Base-by-base conservation (phyloP, 495 filamentous ascomycete genomes). In the Pseudomonodictys pantanalensis region DNA sequence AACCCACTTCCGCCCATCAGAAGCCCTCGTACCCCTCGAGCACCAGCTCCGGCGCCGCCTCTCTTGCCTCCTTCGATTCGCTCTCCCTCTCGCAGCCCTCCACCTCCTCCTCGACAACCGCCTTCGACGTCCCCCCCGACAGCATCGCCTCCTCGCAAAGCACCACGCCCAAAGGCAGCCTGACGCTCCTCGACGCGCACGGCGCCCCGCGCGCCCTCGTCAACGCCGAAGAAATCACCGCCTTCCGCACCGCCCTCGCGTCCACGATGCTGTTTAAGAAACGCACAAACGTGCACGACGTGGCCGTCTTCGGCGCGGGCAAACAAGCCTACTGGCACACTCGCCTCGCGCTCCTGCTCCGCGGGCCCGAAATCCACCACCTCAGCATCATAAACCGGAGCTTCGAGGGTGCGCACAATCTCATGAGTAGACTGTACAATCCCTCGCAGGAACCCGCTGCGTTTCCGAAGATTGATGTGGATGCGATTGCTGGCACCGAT, bases 251-350 rank as follows among this genome's bases (percentile, higher is more conserved):
- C 2, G 92, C 93, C 0, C 80, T 97, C 29, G 86, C 87, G 0
- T 85, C 89, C 1, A 81, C 86, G 20, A 83, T 89, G 68, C 78
- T 95, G 0, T 81, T 97, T 45, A 80, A 78, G 48, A 85, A 83
- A 63, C 88, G 93, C 48, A 73, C 78, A 39, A 74, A 78, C 44
- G 83, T 92, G 26, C 83, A 85, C 62, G 90, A 85, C 10, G 60
- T 96, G 2, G 81, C 85, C 25, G 86, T 95, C 48, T 97, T 98
- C 69, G 93, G 92, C n/a, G 83, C 87, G 11, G 92, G 92, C 22
- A 82, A 85, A 60, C 92, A 96, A 73, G 93, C 93, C 10, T 90
- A 89, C 72, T 98, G 92, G 92, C 91, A 96, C 71, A 83, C 92
- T 49, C 88, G 91, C 0, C 79, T 96, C 11, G 83, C 90, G 0